A percentile compares a stretch with the other conserved stretches of the same genome.
Conservation (phyloP, 805 yeast genomes). For the Myxozyma sirexii region DNA sequence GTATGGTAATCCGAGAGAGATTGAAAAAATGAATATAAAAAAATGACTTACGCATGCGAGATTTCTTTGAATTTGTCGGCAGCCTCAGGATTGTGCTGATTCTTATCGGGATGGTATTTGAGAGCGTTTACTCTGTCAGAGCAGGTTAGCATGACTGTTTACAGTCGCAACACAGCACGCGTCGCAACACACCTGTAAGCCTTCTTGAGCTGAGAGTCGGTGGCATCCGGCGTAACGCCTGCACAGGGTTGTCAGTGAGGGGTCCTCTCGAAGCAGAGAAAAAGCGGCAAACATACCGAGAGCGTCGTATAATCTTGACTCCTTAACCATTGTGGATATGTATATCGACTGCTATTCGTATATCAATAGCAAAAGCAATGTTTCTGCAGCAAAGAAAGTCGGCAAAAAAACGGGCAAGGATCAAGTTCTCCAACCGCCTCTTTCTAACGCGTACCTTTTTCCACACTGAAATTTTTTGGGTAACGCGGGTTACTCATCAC, state of each 20-base stretch:
- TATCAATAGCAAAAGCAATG: neutral
- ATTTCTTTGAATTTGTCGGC: slow-evolving; percentile 95
- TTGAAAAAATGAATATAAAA: neutral
- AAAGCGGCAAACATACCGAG: slow-evolving; percentile 48
- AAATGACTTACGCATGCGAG: slow-evolving; percentile 61
- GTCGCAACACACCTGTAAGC: slow-evolving; percentile 53
- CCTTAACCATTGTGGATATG: slow-evolving; percentile 80
- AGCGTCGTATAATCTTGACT: slow-evolving; percentile 64
- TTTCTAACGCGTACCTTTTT: neutral
- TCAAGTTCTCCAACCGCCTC: neutral
- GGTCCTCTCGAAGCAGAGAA: neutral
- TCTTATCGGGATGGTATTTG: slow-evolving; percentile 83
- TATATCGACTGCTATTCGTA: no score
- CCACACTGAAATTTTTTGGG: neutral
- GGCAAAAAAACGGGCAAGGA: neutral
- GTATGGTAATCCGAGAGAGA: slow-evolving; percentile 51
- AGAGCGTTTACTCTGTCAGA: slow-evolving; percentile 54
- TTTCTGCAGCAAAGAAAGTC: neutral
- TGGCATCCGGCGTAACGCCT: slow-evolving; percentile 56
- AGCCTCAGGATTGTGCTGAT: slow-evolving; percentile 69
- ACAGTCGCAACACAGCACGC: no score
- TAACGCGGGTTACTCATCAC: neutral
- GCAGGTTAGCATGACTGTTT: neutral
- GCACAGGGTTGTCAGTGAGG: neutral
- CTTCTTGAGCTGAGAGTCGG: slow-evolving; percentile 65